These are phyloP conservation scores for Rhynchosporium secalis DNA, from an alignment of 2,329 filamentous ascomycete genomes.

Conservation along the genomic window DNA sequence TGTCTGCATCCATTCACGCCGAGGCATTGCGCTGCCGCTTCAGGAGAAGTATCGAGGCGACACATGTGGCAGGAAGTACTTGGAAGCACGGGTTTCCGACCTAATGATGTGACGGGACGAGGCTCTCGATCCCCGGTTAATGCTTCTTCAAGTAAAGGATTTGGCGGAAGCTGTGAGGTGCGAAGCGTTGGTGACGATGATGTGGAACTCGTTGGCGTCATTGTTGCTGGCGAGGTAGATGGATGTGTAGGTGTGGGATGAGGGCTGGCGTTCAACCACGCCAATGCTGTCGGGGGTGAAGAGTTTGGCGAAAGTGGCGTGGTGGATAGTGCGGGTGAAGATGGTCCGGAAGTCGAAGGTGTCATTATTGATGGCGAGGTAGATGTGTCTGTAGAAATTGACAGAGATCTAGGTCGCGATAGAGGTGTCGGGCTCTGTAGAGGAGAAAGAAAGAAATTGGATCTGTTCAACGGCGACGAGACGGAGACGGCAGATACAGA, in stretches of 20 bases:
- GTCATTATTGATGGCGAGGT: neutral
- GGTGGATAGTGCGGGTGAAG: neutral
- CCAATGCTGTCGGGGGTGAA: too few relatives aligned
- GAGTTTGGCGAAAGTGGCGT: too few relatives aligned
- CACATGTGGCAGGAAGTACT: neutral
- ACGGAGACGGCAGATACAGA: neutral
- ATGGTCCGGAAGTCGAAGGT: neutral
- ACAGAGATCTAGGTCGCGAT: neutral
- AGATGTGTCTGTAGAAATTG: neutral
- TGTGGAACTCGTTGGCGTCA: too few relatives aligned
- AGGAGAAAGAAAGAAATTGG: neutral
- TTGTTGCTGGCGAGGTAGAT: too few relatives aligned
- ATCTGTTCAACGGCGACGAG: neutral
- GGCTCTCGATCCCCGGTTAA: neutral
- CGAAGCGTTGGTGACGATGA: neutral
- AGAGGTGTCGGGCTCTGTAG: neutral
- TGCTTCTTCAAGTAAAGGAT: neutral
- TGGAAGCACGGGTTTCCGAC: neutral
- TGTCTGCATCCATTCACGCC: neutral
- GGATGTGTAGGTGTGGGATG: too few relatives aligned
- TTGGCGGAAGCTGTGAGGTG: neutral
- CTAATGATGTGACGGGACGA: neutral
- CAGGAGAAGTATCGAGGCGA: neutral
- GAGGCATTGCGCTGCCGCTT: neutral
- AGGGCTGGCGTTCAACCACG: too few relatives aligned